Base-by-base conservation (phyloP, 805 yeast genomes). In the Hanseniaspora lachancei region DNA sequence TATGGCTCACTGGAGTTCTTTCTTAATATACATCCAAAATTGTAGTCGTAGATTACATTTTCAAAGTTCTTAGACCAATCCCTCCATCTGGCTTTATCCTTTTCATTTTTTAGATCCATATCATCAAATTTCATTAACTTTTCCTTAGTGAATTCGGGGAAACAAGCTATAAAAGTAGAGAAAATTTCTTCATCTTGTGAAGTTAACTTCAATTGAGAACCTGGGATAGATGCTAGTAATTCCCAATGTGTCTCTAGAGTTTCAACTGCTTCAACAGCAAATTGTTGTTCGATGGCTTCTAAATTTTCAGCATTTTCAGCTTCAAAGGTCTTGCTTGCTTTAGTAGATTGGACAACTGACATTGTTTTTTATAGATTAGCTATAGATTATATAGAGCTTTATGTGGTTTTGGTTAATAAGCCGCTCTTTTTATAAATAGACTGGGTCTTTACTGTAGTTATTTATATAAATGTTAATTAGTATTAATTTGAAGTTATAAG, bases 221-320 rank as follows among this genome's bases (percentile, higher is more conserved):
- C 97, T 59, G 84, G 81, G 57, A 89, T 72, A 62, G 80, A 79
- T 57, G 77, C 77, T 55, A 93, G 71, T 57, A 93, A 70, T 49
- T 76, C 75, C 96, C 96, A 93, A 77, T 91, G 93, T 1, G 96
- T 83, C 66, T 88, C 95, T 57, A 95, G 93, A 69, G 93, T 97
- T 70, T 79, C 82, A 18, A 93, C 98, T 5, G 97, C 98, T 71
- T 85, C 87, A 58, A 93, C 98, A 43, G 98, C 97, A 66, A 93
- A 93, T 73, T 93, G 97, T 77, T 81, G 88, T 71, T 93, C 98
- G 65, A 93, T 88, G 64, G 88, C 95, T 71, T 91, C 97, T 63
- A 87, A 75, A 74, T 93, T 93, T 59, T 93, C 96, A 47, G 98
- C 97, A 58, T 76, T 77, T 65, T 93, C 96, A 20, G 98, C 89